Evolutionary conservation across 2,329 filamentous ascomycete species (phyloP), one percentile per base, ranked within the genome.

Genomic region (Aspergillus caelatus): DNA sequence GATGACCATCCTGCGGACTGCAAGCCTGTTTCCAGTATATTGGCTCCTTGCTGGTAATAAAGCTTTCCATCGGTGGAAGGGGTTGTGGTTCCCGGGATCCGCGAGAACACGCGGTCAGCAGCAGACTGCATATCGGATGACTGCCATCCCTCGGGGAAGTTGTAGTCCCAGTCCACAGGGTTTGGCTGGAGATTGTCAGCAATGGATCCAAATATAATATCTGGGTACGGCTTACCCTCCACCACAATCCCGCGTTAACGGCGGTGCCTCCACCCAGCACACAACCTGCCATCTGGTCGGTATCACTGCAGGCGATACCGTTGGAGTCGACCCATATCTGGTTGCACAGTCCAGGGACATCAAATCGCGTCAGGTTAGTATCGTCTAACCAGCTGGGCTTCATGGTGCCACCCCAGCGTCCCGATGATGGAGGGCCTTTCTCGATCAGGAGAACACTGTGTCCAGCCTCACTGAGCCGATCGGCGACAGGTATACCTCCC

Each of bases 201-300:
- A 14, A n/a, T 16, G n/a, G 3, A 12, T 41, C 2, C 10, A 23
- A 39, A 19, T n/a, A 54, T 10, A 1, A 1, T 4, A 45, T 26
- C 19, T 23, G 5, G 12, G 4, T 4, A 9, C 11, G 5, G 12
- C 45, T n/a, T 61, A 63, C 62, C 43, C 30, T 57, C 62, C 62
- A 63, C 62, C 62, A 63, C 8, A 63, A 28, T 14, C 58, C 62
- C 2, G 62, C 53, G 48, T 63, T 63, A 8, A 63, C 58, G 0
- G 62, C 62, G 3, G 62, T 63, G 9, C 62, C 62, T 61, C 89
- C 90, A 56, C 90, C 90, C 3, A 92, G 83, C 50, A 92, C 82
- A 65, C 90, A 92, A 16, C 89, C 90, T 14, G 88, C 88, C 88
- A 91, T 91, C 70, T 89, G 87, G 65, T 89, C 88, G n/a, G 86